phyloP scores from a whole-genome alignment of 1,284 basidiomycete species.

The Sanghuangporus baumii region DNA sequence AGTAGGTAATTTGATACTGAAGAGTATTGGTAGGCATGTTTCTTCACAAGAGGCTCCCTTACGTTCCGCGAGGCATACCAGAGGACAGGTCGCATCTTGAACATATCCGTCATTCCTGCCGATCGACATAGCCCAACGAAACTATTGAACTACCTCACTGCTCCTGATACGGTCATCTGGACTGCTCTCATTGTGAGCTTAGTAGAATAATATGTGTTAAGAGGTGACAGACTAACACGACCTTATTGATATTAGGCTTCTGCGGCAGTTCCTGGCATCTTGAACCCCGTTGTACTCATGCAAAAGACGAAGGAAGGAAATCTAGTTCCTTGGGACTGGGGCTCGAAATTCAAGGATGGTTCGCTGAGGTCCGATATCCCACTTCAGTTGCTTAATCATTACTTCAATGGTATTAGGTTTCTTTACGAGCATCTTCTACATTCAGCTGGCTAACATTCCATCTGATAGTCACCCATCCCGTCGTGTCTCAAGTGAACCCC shows the following conservation, averaged over 20 bases:
- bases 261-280: conserved; percentile 80
- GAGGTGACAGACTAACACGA: background rate
- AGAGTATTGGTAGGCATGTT: conserved; percentile 51
- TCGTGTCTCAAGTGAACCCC: conserved; percentile 95
- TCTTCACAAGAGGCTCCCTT: conserved; percentile 91
- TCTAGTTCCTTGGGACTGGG: conserved; percentile 92
- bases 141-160: conserved; percentile 92
- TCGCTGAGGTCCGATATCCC: conserved; percentile 92
- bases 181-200: conserved; percentile 48
- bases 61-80: conserved; percentile 96
- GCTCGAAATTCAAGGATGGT: conserved; percentile 89
- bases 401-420: conserved; percentile 70
- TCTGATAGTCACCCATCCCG: conserved; percentile 79
- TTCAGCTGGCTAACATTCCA: conserved; percentile 9
- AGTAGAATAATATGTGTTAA: background rate
- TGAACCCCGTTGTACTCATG: conserved; percentile 89
- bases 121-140: conserved; percentile 73
- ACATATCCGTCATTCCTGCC: conserved; percentile 79
- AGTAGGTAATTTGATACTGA: background rate
- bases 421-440: conserved; percentile 6
- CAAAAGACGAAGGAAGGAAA: conserved; percentile 83
- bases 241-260: conserved; percentile 40
- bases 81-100: conserved; percentile 88
- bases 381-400: conserved; percentile 86
- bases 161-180: conserved; percentile 84